Evolutionary conservation across 805 yeast species (phyloP).

Genomic region (Wickerhamomyces tratensis): DNA sequence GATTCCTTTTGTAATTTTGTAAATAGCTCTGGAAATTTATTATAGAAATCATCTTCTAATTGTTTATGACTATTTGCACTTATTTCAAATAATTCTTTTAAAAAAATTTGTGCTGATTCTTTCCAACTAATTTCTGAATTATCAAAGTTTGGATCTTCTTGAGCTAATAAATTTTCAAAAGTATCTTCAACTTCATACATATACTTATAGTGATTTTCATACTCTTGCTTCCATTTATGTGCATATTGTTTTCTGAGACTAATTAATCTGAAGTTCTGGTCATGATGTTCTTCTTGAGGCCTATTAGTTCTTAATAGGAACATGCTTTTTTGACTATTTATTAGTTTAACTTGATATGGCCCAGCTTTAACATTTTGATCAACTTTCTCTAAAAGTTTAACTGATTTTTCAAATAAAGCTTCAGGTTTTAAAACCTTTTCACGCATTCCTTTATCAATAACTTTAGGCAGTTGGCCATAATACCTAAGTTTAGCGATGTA

Average conservation of each 20-base stretch:
- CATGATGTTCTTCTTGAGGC: slow-evolving; percentile 5
- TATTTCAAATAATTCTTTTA: slow-evolving; percentile 4
- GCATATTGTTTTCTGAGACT: no score
- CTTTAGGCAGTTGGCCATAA: slow-evolving; percentile 8
- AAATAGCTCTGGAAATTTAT: slow-evolving; percentile 8
- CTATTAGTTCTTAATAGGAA: slow-evolving; percentile 13
- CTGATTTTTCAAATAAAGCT: slow-evolving; percentile 12
- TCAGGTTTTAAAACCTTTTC: slow-evolving; percentile 9
- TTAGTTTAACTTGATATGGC: slow-evolving; percentile 10
- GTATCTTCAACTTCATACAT: background rate
- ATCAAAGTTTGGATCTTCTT: background rate
- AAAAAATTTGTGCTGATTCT: slow-evolving; percentile 11
- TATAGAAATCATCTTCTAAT: slow-evolving; percentile 11
- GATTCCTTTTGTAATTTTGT: slow-evolving; percentile 11
- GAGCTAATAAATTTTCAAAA: background rate
- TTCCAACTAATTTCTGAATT: slow-evolving; percentile 16
- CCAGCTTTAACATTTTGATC: slow-evolving; percentile 5
- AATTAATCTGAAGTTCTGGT: no score
- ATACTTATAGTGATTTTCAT: background rate
- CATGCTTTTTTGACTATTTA: slow-evolving; percentile 4
- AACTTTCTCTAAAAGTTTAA: slow-evolving; percentile 4
- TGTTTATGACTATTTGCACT: slow-evolving; percentile 4
- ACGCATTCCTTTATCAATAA: slow-evolving; percentile 9
- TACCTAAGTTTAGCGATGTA: slow-evolving; percentile 5
- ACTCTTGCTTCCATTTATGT: background rate